Percentiles rank a stretch among this genome's conserved stretches.
These are phyloP conservation scores for Annona cherimola DNA, from an alignment of 164 flowering plant genomes.

Conservation along the genomic window DNA sequence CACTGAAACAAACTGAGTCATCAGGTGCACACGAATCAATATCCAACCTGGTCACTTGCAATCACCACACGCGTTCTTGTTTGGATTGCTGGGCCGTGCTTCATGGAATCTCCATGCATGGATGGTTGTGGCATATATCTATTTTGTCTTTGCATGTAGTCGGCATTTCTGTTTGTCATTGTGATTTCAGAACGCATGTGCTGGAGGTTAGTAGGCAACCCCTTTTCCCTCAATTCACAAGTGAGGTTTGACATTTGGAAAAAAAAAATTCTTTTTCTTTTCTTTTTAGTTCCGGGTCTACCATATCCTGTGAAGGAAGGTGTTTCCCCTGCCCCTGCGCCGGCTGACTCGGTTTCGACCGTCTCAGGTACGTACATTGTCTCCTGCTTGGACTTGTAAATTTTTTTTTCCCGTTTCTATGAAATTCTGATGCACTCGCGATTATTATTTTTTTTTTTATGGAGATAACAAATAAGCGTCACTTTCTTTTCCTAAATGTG, in stretches of 20 bases:
- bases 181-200: background rate
- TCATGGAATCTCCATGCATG: too few relatives aligned
- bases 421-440: background rate
- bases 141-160: too few relatives aligned
- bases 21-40: too few relatives aligned
- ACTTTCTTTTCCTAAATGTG: background rate
- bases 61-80: too few relatives aligned
- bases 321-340: slow-evolving; percentile 38
- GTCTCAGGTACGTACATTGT: slow-evolving; percentile 45
- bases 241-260: background rate
- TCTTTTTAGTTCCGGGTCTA: slow-evolving; percentile 76
- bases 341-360: slow-evolving; percentile 39
- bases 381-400: background rate
- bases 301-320: slow-evolving; percentile 51
- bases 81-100: too few relatives aligned
- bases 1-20: too few relatives aligned
- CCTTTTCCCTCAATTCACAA: background rate
- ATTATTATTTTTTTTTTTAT: too few relatives aligned
- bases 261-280: too few relatives aligned
- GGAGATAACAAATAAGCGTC: background rate
- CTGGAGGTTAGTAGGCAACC: background rate
- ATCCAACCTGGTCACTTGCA: too few relatives aligned
- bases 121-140: too few relatives aligned
- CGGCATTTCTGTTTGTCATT: too few relatives aligned
- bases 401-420: background rate